Base-by-base conservation (phyloP, 176 grass and related monocot species). In the Elaeis guineensis region DNA sequence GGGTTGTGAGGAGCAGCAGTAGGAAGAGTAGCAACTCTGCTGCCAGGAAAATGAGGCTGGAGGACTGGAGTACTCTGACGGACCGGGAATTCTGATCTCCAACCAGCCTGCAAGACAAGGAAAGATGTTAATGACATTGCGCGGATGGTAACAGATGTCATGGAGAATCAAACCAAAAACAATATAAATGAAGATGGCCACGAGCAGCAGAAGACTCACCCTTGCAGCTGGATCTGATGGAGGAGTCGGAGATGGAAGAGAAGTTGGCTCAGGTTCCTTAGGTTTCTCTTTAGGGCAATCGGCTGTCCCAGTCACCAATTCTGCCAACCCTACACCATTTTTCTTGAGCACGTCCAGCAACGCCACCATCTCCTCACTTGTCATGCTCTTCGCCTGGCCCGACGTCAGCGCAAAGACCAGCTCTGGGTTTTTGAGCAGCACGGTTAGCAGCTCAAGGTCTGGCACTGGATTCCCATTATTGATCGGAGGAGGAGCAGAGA, bases 401-500 rank as follows among this genome's bases (percentile, higher is more conserved):
- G 84, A 89, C 39, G 93, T 92, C 59, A 98, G 57, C 52, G 93
- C 93, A 80, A 98, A 92, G 2, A 98, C 93, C 49, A 98, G 74
- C 61, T 98, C 81, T 0, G 93, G 93, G 69, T 98, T 98, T 68
- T 86, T 92, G 21, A 98, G 80, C 68, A 98, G 73, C 70, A 98
- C 87, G 0, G 88, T 82, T 48, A 98, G 88, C 64, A 98, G 78
- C 77, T 92, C 93, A 44, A 89, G 75, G 72, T 98, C 93, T 2
- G 93, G 77, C 30, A 80, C 82, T 23, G 67, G 16, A 19, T 49
- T 50, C 54, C 50, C 61, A 68, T 58, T 55, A 14, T 70, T 69
- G 17, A n/a, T 52, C 50, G 30, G 65, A 75, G 72, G 39, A 57
- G 62, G 66, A 49, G 84, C 67, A 52, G 82, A 54, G 19, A 59